A percentile compares a stretch with the other conserved stretches of the same genome.
phyloP scores from a whole-genome alignment of 345 rosid genomes.

The Eutrema japonicum region DNA sequence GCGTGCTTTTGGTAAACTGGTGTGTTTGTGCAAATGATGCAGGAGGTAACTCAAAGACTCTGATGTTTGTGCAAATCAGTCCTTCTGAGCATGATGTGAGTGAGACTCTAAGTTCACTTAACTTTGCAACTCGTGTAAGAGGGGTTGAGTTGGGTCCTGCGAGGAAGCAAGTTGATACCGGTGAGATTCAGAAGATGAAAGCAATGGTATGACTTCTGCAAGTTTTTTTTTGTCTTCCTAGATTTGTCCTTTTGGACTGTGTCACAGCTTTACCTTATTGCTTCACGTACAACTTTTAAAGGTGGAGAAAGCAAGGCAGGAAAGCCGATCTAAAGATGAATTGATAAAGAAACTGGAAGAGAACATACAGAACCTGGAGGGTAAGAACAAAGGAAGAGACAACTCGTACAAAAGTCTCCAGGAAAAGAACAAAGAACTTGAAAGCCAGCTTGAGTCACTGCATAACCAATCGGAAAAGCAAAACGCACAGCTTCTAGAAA shows the following conservation, averaged over 20 bases:
- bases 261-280: slow-evolving; percentile 27
- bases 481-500: slow-evolving; percentile 63
- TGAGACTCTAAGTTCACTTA: slow-evolving; percentile 86
- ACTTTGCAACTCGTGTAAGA: slow-evolving; percentile 90
- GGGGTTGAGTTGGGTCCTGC: slow-evolving; percentile 89
- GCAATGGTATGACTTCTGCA: slow-evolving; percentile 54
- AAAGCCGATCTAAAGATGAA: slow-evolving; percentile 80
- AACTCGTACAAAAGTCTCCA: slow-evolving; percentile 58
- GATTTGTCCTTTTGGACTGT: slow-evolving; percentile 5
- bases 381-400: slow-evolving; percentile 72
- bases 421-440: slow-evolving; percentile 89
- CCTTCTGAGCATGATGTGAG: slow-evolving; percentile 86
- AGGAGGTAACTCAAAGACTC: slow-evolving; percentile 95
- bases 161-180: slow-evolving; percentile 74
- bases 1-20: slow-evolving; percentile 21
- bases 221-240: background rate
- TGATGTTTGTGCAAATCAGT: slow-evolving; percentile 95
- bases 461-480: slow-evolving; percentile 67
- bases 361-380: slow-evolving; percentile 68
- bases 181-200: slow-evolving; percentile 84
- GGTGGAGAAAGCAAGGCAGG: slow-evolving; percentile 89
- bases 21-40: slow-evolving; percentile 34
- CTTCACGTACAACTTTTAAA: slow-evolving; percentile 32
- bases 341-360: slow-evolving; percentile 78
- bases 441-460: slow-evolving; percentile 63